phyloP scores from a whole-genome alignment of 2,329 filamentous ascomycete genomes.

The Didymellaceae sp. region DNA sequence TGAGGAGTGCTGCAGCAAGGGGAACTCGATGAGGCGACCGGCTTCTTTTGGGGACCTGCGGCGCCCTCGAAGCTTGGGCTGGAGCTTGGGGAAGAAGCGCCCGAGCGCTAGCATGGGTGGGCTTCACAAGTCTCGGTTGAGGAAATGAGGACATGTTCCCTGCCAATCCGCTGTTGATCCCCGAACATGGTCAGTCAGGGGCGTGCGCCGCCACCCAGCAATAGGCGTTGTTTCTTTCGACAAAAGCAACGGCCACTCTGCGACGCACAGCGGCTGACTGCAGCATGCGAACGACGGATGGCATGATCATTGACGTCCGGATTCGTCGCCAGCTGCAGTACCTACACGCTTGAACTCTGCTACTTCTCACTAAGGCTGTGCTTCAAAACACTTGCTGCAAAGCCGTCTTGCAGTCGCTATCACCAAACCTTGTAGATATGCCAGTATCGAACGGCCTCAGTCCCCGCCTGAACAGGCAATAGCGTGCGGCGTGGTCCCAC shows the following conservation, averaged over 20 bases:
- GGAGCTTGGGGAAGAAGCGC: conserved; percentile 41
- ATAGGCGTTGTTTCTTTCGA: conserved; percentile 13
- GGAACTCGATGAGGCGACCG: conserved; percentile 33
- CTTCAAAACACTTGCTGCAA: background rate
- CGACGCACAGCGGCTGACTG: conserved; percentile 5
- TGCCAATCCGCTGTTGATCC: conserved; percentile 36
- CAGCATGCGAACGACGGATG: conserved; percentile 4
- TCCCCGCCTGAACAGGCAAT: conserved; percentile 33
- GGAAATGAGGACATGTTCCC: conserved; percentile 42
- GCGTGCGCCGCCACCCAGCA: conserved; percentile 28
- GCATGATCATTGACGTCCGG: background rate
- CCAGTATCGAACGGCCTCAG: conserved; percentile 11
- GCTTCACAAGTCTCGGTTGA: conserved; percentile 45
- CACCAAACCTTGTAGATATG: conserved; percentile 4
- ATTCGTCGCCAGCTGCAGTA: background rate
- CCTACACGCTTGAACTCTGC: too few relatives aligned
- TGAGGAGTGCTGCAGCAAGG: conserved; percentile 47
- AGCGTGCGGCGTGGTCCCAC: conserved; percentile 25
- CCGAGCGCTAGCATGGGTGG: conserved; percentile 41
- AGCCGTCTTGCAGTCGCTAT: conserved; percentile 4
- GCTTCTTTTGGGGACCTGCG: conserved; percentile 46
- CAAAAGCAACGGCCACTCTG: conserved; percentile 5
- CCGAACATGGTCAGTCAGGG: conserved; percentile 39
- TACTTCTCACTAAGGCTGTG: too few relatives aligned
- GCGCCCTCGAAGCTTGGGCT: conserved; percentile 39